phyloP scores from a whole-genome alignment of 108 stramenopile species.

The Hondaea fermentalgiana region DNA sequence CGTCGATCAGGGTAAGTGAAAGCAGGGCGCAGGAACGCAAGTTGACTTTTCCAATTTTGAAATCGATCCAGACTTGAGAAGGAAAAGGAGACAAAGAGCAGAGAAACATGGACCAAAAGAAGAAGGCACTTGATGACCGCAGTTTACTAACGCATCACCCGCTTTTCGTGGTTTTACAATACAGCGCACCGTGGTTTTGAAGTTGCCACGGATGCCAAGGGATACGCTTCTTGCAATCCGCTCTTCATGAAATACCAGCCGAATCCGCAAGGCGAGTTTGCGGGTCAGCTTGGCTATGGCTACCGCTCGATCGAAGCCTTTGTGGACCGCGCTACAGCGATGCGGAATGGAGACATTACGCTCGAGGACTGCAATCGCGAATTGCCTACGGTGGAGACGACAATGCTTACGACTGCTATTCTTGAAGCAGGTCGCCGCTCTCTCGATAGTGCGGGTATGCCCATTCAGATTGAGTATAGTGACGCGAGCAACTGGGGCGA shows the following conservation, averaged over 20 bases:
- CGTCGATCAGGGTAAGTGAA: constrained; percentile 72
- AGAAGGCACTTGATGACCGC: not conserved
- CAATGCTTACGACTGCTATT: constrained; percentile 92
- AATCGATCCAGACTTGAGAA: no score
- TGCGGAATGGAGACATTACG: constrained; percentile 54
- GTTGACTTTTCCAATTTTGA: no score
- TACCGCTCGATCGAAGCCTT: constrained; percentile 83
- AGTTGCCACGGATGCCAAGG: constrained; percentile 66
- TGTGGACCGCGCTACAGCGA: constrained; percentile 50
- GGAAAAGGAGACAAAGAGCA: no score
- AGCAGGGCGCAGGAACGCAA: no score
- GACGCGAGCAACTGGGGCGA: constrained; percentile 26
- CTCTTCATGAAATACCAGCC: constrained; percentile 99
- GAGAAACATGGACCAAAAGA: not conserved
- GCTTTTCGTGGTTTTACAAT: not conserved
- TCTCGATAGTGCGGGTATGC: constrained; percentile 70
- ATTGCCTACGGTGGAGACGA: constrained; percentile 82
- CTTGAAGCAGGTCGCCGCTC: constrained; percentile 86
- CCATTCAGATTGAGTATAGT: constrained; percentile 79
- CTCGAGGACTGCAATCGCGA: constrained; percentile 70
- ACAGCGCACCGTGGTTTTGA: constrained; percentile 88
- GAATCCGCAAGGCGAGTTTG: constrained; percentile 75
- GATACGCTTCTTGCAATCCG: constrained; percentile 87
- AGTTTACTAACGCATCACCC: not conserved
- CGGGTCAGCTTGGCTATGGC: constrained; percentile 91